Conservation (phyloP, 345 rosid species). For the Pugionium cornutum region DNA sequence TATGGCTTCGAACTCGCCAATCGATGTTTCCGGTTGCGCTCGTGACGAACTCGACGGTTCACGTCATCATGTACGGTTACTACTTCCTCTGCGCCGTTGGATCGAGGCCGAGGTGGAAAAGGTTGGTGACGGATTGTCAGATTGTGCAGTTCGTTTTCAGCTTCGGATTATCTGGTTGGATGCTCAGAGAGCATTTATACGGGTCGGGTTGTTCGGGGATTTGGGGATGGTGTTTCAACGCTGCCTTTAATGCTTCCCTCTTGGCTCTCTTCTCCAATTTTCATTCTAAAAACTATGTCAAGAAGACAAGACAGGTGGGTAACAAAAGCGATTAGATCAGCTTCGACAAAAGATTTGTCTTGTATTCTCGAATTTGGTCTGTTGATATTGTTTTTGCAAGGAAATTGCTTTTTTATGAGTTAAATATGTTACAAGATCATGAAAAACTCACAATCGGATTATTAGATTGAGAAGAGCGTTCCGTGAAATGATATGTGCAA, state of each 20-base stretch:
- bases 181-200: slow-evolving; percentile 52
- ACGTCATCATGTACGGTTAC: slow-evolving; percentile 70
- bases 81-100: slow-evolving; percentile 64
- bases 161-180: slow-evolving; percentile 50
- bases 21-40: slow-evolving; percentile 65
- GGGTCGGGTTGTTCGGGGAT: slow-evolving; percentile 70
- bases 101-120: slow-evolving; percentile 71
- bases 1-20: slow-evolving; percentile 59
- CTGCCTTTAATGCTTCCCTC: slow-evolving; percentile 62
- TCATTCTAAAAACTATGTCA: slow-evolving; percentile 53
- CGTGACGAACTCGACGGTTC: slow-evolving; percentile 58
- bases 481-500: too few species aligned
- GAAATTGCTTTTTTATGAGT: too few species aligned
- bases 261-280: slow-evolving; percentile 65
- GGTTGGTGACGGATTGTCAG: slow-evolving; percentile 70
- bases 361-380: too few species aligned
- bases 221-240: slow-evolving; percentile 67
- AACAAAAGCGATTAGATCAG: slow-evolving; percentile 7
- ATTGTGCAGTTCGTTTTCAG: slow-evolving; percentile 73
- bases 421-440: too few species aligned
- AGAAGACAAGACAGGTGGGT: not conserved
- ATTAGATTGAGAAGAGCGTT: too few species aligned
- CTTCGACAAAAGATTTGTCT: too few species aligned
- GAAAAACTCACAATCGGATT: too few species aligned
- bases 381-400: too few species aligned